Conservation (phyloP, 441 rosid genomes). For the Mallotus repandus region DNA sequence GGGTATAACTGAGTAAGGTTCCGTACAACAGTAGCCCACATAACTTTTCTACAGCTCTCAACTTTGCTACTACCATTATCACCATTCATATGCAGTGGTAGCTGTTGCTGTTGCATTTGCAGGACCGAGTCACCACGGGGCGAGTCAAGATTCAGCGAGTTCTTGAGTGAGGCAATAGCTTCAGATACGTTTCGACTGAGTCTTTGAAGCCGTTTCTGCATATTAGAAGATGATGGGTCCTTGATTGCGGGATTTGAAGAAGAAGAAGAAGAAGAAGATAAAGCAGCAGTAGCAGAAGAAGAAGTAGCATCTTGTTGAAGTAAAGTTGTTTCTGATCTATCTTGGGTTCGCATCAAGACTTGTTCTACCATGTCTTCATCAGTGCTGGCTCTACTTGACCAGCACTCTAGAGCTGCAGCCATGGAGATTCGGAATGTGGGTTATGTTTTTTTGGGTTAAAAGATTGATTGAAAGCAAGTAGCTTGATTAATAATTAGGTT, state of each 20-base stretch:
- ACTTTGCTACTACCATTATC: constrained; percentile 18
- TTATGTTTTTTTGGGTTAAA: neutral
- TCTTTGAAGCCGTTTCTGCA: constrained; percentile 80
- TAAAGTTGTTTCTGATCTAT: constrained; percentile 67
- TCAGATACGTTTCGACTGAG: constrained; percentile 82
- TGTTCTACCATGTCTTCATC: constrained; percentile 93
- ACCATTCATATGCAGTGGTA: constrained; percentile 7
- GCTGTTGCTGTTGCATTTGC: constrained; percentile 23
- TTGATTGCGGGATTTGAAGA: constrained; percentile 26
- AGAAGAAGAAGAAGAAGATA: neutral
- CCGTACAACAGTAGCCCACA: constrained; percentile 89
- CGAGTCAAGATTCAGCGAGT: constrained; percentile 78
- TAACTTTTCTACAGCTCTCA: constrained; percentile 63
- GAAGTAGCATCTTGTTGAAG: neutral
- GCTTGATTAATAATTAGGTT: too few relatives aligned
- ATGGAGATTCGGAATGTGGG: constrained; percentile 23
- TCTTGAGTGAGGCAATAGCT: constrained; percentile 84
- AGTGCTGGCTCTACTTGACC: constrained; percentile 80
- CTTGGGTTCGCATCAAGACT: constrained; percentile 77
- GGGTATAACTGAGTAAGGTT: constrained; percentile 86
- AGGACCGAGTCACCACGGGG: constrained; percentile 27
- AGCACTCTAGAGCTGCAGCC: constrained; percentile 95
- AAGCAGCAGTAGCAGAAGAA: neutral
- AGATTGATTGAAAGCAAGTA: neutral
- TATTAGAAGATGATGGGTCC: constrained; percentile 40